Conservation (phyloP, 441 rosid species). For the Pelargonium cotyledonis region DNA sequence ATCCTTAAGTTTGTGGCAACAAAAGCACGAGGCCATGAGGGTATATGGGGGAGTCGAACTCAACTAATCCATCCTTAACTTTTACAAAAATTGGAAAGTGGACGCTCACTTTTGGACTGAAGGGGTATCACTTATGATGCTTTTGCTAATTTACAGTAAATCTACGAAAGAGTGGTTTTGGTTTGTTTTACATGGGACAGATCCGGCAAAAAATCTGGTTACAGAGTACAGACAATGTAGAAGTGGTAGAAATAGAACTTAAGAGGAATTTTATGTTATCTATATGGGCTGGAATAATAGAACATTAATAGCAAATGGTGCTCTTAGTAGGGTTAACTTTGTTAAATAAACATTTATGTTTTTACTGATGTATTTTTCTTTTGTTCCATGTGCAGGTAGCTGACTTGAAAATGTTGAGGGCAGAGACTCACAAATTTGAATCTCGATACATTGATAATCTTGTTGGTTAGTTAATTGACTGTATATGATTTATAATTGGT, state of each 20-base stretch:
- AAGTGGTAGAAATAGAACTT: neutral
- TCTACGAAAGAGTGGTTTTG: neutral
- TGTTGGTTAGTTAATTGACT: slow-evolving; percentile 53
- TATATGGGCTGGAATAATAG: neutral
- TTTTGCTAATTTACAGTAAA: too few species aligned
- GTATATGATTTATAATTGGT: neutral
- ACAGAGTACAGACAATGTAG: neutral
- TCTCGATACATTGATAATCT: slow-evolving; percentile 76
- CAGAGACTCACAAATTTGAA: slow-evolving; percentile 79
- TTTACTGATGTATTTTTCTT: neutral
- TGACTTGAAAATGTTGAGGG: slow-evolving; percentile 65
- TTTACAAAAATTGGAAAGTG: too few species aligned
- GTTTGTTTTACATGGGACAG: neutral
- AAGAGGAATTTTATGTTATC: neutral
- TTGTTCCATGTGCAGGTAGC: slow-evolving; percentile 45
- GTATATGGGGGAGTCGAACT: too few species aligned
- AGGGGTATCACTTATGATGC: too few species aligned
- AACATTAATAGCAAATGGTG: neutral
- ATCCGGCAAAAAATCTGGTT: neutral
- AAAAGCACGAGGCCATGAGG: too few species aligned
- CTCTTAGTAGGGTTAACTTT: too few species aligned
- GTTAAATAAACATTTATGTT: neutral
- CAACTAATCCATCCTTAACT: too few species aligned
- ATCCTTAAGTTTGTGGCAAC: neutral
- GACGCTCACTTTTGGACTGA: too few species aligned